These are phyloP conservation scores for Buddleja alternifolia DNA, from an alignment of 257 asterid genomes.

Conservation along the genomic window DNA sequence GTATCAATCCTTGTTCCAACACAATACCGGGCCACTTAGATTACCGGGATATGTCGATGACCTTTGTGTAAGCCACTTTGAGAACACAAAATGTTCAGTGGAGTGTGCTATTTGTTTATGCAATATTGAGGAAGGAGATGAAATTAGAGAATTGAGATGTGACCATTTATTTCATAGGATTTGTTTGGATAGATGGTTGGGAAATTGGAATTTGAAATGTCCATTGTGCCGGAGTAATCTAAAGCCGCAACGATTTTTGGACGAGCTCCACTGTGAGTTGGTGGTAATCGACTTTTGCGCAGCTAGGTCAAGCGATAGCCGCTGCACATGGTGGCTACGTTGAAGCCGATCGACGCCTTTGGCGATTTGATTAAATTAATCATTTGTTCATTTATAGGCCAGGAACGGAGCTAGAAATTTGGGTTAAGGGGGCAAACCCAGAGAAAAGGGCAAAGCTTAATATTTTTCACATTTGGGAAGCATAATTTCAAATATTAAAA, in stretches of 20 bases:
- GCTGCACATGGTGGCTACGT: constrained; percentile 32
- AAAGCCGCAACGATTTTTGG: not conserved
- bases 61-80: too few species aligned
- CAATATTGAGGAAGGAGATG: constrained; percentile 26
- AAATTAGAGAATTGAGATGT: constrained; percentile 27
- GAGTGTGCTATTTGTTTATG: constrained; percentile 38
- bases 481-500: too few species aligned
- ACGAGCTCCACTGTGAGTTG: not conserved
- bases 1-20: constrained; percentile 4
- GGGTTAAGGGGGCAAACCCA: too few species aligned
- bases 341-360: too few species aligned
- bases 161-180: constrained; percentile 29
- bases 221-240: constrained; percentile 27
- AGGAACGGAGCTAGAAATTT: too few species aligned
- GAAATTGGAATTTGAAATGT: constrained; percentile 28
- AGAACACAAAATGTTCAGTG: too few species aligned
- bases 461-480: too few species aligned
- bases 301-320: not conserved
- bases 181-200: constrained; percentile 36
- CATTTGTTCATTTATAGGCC: too few species aligned
- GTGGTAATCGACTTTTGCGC: constrained; percentile 19
- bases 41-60: too few species aligned
- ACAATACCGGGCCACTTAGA: too few species aligned
- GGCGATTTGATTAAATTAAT: too few species aligned
- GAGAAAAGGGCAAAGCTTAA: too few species aligned